Evolutionary conservation across 805 yeast genomes (phyloP).

Genomic region (Hemisphaericaspora nanyangensis): DNA sequence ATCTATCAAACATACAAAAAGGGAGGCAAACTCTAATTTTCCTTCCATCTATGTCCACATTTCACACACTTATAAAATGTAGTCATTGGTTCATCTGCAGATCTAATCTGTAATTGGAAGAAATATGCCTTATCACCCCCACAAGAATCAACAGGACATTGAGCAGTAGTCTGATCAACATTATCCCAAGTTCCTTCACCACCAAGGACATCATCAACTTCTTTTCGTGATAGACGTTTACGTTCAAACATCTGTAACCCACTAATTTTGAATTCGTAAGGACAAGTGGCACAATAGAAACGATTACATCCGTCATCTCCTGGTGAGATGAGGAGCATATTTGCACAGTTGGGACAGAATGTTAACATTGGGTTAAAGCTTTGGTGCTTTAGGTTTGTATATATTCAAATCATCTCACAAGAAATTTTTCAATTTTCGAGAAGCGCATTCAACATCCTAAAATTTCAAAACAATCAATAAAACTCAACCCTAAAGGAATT

Average conservation of each 20-base stretch:
- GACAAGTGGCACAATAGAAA: conserved; percentile 90
- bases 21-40: conserved; percentile 48
- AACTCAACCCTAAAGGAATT: too few species aligned
- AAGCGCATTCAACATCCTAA: too few species aligned
- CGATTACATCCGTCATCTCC: conserved; percentile 58
- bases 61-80: conserved; percentile 93
- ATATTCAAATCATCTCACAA: too few species aligned
- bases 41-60: conserved; percentile 96
- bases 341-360: conserved; percentile 92
- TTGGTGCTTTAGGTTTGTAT: too few species aligned
- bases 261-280: conserved; percentile 85
- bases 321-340: conserved; percentile 64
- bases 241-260: conserved; percentile 85
- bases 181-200: conserved; percentile 99
- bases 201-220: conserved; percentile 94
- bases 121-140: conserved; percentile 90
- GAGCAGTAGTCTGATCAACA: conserved; percentile 91
- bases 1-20: neutral
- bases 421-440: too few species aligned
- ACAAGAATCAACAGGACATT: conserved; percentile 86
- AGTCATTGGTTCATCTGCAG: conserved; percentile 99
- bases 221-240: conserved; percentile 76
- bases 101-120: conserved; percentile 93
- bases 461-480: too few species aligned
- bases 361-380: conserved; percentile 86